Percentiles rank a stretch among this genome's conserved stretches.
Evolutionary conservation across 1,284 basidiomycete genomes (phyloP).

Genomic region (Porodaedalea pini): DNA sequence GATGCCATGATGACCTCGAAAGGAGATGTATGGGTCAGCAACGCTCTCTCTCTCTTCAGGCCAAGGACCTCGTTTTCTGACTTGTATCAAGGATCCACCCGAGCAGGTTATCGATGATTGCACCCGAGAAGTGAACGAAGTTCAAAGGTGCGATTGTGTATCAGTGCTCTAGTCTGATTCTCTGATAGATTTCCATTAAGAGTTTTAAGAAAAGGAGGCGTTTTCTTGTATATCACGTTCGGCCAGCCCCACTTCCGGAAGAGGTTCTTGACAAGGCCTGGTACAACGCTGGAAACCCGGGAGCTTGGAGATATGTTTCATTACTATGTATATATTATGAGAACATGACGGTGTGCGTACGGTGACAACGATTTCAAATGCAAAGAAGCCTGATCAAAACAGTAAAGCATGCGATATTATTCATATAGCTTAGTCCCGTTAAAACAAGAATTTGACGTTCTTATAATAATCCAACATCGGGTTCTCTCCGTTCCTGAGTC

Average conservation of each 20-base stretch:
- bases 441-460: conserved; percentile 87
- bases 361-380: neutral
- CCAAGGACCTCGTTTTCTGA: neutral
- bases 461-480: conserved; percentile 84
- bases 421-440: conserved; percentile 23
- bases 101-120: conserved; percentile 74
- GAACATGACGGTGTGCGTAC: conserved; percentile 15
- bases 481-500: conserved; percentile 76
- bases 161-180: neutral
- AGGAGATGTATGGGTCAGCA: conserved; percentile 81
- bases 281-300: conserved; percentile 60
- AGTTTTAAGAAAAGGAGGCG: conserved; percentile 59
- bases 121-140: conserved; percentile 78
- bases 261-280: conserved; percentile 55
- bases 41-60: conserved; percentile 5
- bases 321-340: conserved; percentile 74
- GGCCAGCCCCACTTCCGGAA: conserved; percentile 89
- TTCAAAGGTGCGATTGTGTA: conserved; percentile 54
- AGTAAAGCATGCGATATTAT: neutral
- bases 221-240: conserved; percentile 84
- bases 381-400: neutral
- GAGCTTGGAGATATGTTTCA: conserved; percentile 78
- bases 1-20: conserved; percentile 91
- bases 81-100: conserved; percentile 64
- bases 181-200: conserved; percentile 35